Conservation (phyloP, 148 eudicot species). For the Rhododendron molle region DNA sequence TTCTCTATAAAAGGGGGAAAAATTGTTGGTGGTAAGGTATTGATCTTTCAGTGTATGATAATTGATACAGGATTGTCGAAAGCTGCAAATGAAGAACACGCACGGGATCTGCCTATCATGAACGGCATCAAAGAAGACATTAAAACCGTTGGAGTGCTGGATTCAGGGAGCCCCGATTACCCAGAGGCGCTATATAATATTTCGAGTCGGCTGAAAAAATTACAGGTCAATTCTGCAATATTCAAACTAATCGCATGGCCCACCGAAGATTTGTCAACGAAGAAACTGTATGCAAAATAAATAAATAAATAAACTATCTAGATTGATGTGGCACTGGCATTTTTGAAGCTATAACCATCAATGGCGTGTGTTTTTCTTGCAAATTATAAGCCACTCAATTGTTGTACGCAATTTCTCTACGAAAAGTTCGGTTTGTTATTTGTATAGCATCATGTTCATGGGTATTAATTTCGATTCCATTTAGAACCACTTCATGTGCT, state of each 20-base stretch:
- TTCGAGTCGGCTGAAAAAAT: slow-evolving; percentile 43
- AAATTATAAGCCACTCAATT: background rate
- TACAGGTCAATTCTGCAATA: slow-evolving; percentile 42
- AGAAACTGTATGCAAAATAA: background rate
- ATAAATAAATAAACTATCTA: background rate
- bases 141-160: slow-evolving; percentile 62
- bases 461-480: too few species aligned
- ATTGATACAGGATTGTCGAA: slow-evolving; percentile 7
- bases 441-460: background rate
- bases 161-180: slow-evolving; percentile 50
- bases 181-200: slow-evolving; percentile 56
- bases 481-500: background rate
- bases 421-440: background rate
- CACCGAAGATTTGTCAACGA: background rate
- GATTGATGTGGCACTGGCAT: background rate
- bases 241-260: background rate
- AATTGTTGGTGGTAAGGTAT: background rate
- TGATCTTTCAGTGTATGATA: background rate
- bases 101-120: slow-evolving; percentile 75
- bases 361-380: background rate
- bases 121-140: slow-evolving; percentile 88
- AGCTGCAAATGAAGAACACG: slow-evolving; percentile 72
- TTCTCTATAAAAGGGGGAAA: background rate
- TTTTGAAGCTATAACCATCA: background rate
- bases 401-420: background rate